Percentiles rank a stretch among this genome's conserved stretches.
Evolutionary conservation across 2,329 filamentous ascomycete genomes (phyloP).

Genomic region (Blastomyces parvus): DNA sequence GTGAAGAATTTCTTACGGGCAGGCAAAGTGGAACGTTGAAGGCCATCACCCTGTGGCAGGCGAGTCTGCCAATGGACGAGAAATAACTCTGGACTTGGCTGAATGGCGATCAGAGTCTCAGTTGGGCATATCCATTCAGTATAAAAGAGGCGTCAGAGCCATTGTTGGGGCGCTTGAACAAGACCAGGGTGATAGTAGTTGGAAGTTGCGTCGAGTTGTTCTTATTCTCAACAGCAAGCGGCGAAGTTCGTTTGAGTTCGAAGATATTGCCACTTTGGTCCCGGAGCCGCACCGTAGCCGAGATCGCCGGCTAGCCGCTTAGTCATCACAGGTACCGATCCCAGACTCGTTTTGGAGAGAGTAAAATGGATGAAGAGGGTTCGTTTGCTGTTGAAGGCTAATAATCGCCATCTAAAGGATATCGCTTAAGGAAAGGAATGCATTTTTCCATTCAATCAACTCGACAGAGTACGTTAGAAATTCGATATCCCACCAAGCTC

Average conservation of each 20-base stretch:
- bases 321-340: not conserved
- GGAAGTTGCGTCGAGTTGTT: not conserved
- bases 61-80: conserved; percentile 4
- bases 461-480: not conserved
- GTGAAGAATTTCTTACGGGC: conserved; percentile 32
- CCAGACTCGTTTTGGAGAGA: too few species aligned
- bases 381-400: not conserved
- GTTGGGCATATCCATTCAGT: conserved; percentile 1
- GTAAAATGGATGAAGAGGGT: too few species aligned
- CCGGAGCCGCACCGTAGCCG: not conserved
- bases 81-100: not conserved
- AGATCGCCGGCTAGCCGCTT: not conserved
- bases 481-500: not conserved
- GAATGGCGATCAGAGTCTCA: not conserved
- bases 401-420: not conserved
- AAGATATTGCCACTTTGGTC: conserved; percentile 6
- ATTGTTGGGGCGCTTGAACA: conserved; percentile 4
- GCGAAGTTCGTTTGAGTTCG: conserved; percentile 5
- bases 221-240: not conserved
- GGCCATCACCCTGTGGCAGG: conserved; percentile 42
- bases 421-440: not conserved
- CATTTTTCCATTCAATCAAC: not conserved
- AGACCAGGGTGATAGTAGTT: conserved; percentile 1
- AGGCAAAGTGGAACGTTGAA: conserved; percentile 41
- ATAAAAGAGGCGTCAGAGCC: not conserved